Evolutionary conservation across 2,329 filamentous ascomycete species (phyloP).

Genomic region (Huntiella abstrusa): DNA sequence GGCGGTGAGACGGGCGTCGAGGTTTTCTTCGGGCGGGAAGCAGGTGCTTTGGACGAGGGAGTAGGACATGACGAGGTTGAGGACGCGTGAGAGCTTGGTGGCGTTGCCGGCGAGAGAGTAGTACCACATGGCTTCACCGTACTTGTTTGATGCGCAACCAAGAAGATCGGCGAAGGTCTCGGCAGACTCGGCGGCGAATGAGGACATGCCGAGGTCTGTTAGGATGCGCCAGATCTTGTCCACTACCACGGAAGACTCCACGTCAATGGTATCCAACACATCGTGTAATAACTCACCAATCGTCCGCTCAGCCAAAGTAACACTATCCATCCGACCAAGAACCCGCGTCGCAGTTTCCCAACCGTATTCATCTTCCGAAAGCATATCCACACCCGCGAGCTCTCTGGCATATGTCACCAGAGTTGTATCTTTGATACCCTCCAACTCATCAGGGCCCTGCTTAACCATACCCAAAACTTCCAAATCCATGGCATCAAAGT

Average conservation of each 20-base stretch:
- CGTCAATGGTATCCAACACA: constrained; percentile 39
- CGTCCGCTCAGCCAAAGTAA: constrained; percentile 48
- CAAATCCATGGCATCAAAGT: constrained; percentile 55
- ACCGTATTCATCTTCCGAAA: constrained; percentile 40
- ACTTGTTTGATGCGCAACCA: constrained; percentile 52
- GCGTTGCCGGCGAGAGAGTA: constrained; percentile 69
- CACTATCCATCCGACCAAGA: constrained; percentile 61
- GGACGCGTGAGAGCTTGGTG: constrained; percentile 63
- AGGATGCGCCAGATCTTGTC: constrained; percentile 73
- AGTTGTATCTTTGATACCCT: constrained; percentile 60
- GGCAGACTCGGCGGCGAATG: constrained; percentile 59
- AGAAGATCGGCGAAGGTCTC: constrained; percentile 76
- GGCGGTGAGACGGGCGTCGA: constrained; percentile 54
- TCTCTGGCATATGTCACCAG: constrained; percentile 57
- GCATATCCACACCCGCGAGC: constrained; percentile 36
- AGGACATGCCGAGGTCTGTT: too few relatives aligned
- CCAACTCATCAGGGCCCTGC: constrained; percentile 36
- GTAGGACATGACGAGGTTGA: constrained; percentile 73
- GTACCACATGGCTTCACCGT: constrained; percentile 76
- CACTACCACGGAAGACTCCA: constrained; percentile 51
- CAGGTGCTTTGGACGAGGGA: constrained; percentile 70
- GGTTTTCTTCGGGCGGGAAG: constrained; percentile 50
- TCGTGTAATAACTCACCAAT: constrained; percentile 54
- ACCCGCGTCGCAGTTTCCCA: constrained; percentile 83
- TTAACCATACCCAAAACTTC: constrained; percentile 57